Conservation (phyloP, 805 yeast species). For the Monosporozyma solicola region DNA sequence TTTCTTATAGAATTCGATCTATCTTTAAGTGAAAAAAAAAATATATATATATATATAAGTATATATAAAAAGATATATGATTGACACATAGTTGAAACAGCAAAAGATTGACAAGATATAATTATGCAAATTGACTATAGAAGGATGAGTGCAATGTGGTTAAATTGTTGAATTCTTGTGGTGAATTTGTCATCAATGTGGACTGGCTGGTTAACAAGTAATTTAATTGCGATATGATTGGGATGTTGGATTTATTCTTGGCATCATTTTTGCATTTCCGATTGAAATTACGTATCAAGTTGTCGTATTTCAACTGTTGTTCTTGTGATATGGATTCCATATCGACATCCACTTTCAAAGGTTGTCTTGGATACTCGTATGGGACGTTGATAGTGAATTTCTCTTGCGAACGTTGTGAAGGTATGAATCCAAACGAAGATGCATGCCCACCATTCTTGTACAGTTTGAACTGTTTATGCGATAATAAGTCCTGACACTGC, state of each 20-base stretch:
- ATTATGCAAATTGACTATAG: conserved; percentile 5
- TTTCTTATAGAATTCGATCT: too few species aligned
- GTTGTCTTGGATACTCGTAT: conserved; percentile 18
- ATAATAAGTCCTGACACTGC: conserved; percentile 13
- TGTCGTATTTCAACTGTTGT: background rate
- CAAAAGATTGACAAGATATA: background rate
- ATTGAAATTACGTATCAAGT: conserved; percentile 15
- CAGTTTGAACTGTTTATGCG: conserved; percentile 13
- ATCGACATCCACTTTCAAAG: conserved; percentile 8
- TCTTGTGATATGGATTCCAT: background rate
- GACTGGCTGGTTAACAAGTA: conserved; percentile 16
- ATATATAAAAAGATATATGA: background rate
- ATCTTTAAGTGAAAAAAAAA: background rate
- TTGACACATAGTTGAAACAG: background rate
- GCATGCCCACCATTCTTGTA: conserved; percentile 16
- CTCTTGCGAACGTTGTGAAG: conserved; percentile 2
- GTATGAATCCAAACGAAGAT: conserved; percentile 16
- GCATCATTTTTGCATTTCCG: conserved; percentile 11
- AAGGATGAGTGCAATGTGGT: conserved; percentile 14
- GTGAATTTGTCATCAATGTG: conserved; percentile 3
- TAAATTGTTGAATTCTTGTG: conserved; percentile 9
- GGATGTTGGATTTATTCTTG: conserved; percentile 3
- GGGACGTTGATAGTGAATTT: conserved; percentile 17
- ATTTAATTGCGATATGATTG: conserved; percentile 20
- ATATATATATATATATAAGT: too few species aligned